Conservation (phyloP, 2,329 filamentous ascomycete genomes). For the Aurifilum marmelostoma region DNA sequence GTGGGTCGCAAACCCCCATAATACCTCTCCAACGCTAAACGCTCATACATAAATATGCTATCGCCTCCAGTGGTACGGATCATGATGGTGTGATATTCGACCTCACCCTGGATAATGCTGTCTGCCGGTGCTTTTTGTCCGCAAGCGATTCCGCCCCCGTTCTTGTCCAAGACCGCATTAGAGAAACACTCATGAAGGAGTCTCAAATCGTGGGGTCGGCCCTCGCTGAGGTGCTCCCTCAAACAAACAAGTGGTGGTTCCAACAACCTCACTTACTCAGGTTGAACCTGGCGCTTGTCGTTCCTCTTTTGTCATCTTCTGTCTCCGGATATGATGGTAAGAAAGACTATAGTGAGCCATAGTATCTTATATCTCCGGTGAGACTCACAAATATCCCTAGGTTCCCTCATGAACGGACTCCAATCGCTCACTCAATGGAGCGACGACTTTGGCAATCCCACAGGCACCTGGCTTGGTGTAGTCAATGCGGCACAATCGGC, state of each 20-base stretch:
- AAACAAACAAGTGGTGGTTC: constrained; percentile 47
- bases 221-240: constrained; percentile 42
- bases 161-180: neutral
- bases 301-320: constrained; percentile 46
- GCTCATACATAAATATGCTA: no score
- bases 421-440: constrained; percentile 43
- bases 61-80: no score
- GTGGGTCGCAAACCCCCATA: no score
- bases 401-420: constrained; percentile 45
- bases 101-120: no score
- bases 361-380: no score
- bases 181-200: constrained; percentile 8
- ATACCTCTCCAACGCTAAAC: no score
- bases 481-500: constrained; percentile 38
- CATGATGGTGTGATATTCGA: no score
- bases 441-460: constrained; percentile 38
- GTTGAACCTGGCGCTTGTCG: constrained; percentile 48
- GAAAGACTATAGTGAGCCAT: neutral
- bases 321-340: constrained; percentile 47
- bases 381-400: constrained; percentile 24
- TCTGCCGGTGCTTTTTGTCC: no score
- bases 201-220: constrained; percentile 37
- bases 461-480: constrained; percentile 38
- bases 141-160: neutral
- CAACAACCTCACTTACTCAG: constrained; percentile 46